phyloP scores from a whole-genome alignment of 768 basidiomycete genomes.

The Termitomyces sp. region DNA sequence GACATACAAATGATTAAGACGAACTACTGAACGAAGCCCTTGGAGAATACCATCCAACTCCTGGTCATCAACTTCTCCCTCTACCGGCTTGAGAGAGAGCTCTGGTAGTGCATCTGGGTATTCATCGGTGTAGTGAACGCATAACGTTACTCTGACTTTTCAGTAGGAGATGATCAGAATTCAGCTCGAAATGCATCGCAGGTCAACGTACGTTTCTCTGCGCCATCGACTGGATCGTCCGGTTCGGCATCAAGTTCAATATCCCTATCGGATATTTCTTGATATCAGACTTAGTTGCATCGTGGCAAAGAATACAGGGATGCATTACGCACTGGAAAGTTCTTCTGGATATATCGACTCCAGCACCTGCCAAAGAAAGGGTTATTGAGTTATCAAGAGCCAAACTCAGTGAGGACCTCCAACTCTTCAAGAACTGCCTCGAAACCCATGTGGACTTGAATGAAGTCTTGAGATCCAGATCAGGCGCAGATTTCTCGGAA shows the following conservation, averaged over 20 bases:
- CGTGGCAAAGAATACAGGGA: slow-evolving; percentile 20
- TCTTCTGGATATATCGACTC: slow-evolving; percentile 97
- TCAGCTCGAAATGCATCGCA: slow-evolving; percentile 6
- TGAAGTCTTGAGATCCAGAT: not conserved
- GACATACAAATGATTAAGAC: slow-evolving; percentile 18
- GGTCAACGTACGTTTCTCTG: slow-evolving; percentile 47
- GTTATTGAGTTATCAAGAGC: slow-evolving; percentile 6
- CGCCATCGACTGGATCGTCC: slow-evolving; percentile 66
- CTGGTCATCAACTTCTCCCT: slow-evolving; percentile 55
- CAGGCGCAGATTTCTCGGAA: too few relatives aligned
- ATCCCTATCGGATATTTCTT: slow-evolving; percentile 84
- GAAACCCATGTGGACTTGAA: slow-evolving; percentile 45
- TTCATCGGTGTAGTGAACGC: slow-evolving; percentile 70
- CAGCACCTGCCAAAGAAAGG: slow-evolving; percentile 56
- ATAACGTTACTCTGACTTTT: slow-evolving; percentile 70
- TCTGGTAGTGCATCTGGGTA: slow-evolving; percentile 87
- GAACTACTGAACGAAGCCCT: slow-evolving; percentile 54
- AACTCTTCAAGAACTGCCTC: slow-evolving; percentile 83
- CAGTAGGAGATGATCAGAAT: slow-evolving; percentile 8
- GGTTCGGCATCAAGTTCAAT: slow-evolving; percentile 87
- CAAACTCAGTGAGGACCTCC: slow-evolving; percentile 52
- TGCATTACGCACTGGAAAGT: slow-evolving; percentile 70
- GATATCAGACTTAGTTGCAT: slow-evolving; percentile 21
- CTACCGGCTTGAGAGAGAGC: slow-evolving; percentile 58
- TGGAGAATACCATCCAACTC: slow-evolving; percentile 54